Conservation (phyloP, 169 alveolate species). For the Eimeria brunetti region DNA sequence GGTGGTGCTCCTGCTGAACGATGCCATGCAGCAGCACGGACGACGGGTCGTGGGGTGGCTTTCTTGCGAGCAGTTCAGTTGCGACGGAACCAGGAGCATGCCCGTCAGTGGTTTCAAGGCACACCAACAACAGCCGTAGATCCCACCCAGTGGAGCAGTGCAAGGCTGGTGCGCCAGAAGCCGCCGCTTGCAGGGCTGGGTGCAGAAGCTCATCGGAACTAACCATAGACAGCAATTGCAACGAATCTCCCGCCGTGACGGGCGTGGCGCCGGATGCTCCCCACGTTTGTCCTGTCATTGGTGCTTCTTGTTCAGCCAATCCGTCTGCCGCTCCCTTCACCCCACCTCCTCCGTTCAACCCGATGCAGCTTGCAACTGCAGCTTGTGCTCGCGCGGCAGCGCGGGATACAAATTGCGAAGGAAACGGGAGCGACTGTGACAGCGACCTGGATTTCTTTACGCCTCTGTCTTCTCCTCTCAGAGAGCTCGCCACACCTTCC, state of each 20-base stretch:
- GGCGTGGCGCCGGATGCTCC: not conserved
- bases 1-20: conserved; percentile 9
- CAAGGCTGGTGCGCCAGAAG: not conserved
- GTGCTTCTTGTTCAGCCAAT: not conserved
- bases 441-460: conserved; percentile 61
- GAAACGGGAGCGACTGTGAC: conserved; percentile 10
- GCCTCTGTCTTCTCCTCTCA: conserved; percentile 56
- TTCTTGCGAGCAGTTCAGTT: conserved; percentile 23
- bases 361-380: conserved; percentile 55
- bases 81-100: conserved; percentile 22
- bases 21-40: conserved; percentile 75
- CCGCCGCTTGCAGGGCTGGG: not conserved
- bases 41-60: conserved; percentile 62
- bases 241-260: not conserved
- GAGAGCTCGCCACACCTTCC: conserved; percentile 31
- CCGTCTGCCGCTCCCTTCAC: not conserved
- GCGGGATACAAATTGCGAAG: not conserved
- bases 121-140: conserved; percentile 24
- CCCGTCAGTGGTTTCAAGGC: not conserved
- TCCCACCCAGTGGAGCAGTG: conserved; percentile 9
- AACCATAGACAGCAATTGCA: not conserved
- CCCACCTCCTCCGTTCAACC: not conserved
- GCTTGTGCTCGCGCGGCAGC: conserved; percentile 34
- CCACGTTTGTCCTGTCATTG: not conserved
- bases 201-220: not conserved